Conservation (phyloP, 1,139 yeast genomes). For the Kodamaea suecica region DNA sequence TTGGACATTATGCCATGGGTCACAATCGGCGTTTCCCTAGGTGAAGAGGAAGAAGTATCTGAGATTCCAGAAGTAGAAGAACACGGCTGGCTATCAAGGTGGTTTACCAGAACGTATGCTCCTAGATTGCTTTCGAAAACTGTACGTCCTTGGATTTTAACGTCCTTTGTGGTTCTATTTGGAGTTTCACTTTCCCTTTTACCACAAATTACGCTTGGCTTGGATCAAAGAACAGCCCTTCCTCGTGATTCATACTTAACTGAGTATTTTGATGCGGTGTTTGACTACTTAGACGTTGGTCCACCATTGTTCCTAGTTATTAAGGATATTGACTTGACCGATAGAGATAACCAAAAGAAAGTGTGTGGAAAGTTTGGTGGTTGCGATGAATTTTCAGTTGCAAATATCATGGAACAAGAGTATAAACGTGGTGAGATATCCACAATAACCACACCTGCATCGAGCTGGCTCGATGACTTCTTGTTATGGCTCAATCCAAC, state of each 20-base stretch:
- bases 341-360: conserved; percentile 59
- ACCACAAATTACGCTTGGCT: conserved; percentile 71
- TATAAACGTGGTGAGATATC: conserved; percentile 61
- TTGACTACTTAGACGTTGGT: conserved; percentile 73
- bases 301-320: conserved; percentile 90
- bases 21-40: conserved; percentile 16
- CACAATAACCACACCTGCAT: conserved; percentile 74
- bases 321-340: conserved; percentile 59
- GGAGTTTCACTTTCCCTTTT: conserved; percentile 65
- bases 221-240: conserved; percentile 86
- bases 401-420: conserved; percentile 86
- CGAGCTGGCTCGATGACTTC: conserved; percentile 93
- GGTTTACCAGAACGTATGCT: conserved; percentile 1
- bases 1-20: conserved; percentile 60
- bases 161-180: conserved; percentile 57
- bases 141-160: conserved; percentile 7
- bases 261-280: conserved; percentile 74
- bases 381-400: conserved; percentile 73
- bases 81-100: conserved; percentile 41
- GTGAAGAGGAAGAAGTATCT: conserved; percentile 14
- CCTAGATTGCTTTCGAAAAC: conserved; percentile 2
- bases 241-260: conserved; percentile 81
- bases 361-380: conserved; percentile 86
- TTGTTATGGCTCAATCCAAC: conserved; percentile 84
- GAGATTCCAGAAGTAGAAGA: conserved; percentile 21